Evolutionary conservation across 805 yeast species (phyloP), one percentile per base, ranked within the genome.

Genomic region (Wickerhamiella siamensis): DNA sequence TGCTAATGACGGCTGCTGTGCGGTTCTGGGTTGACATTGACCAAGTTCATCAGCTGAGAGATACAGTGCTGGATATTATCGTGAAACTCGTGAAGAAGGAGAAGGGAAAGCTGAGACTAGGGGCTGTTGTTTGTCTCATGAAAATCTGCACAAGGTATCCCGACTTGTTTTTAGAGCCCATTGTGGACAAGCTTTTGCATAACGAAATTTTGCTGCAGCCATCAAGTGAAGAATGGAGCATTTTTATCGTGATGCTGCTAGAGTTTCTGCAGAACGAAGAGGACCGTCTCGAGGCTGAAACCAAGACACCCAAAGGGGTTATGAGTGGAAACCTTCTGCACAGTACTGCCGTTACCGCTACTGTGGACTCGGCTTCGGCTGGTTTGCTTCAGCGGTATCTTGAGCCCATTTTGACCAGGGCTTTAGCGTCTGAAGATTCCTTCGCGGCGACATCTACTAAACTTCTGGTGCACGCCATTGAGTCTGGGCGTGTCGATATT

Each of bases 131-230:
- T 5, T 24, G 18, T 9, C 19, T 40, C 14, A 35, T 37, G 10
- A 40, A 40, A n/a, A 32, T 40, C 12, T 43, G 46, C 32, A 40
- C 41, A 2, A 18, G 15, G 5, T 33, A 36, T 15, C 46, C 46
- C 12, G 21, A 33, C 12, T 27, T 40, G 12, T 40, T 43, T 18
- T 17, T 40, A 18, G 33, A 21, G 20, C 42, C 42, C 10, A 27
- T 16, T 2, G 38, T 36, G 22, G 32, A 33, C 29, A 32, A 29
- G 2, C 31, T 42, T 14, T 42, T 42, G 15, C 15, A 12, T 5
- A 12, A 15, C 3, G 6, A 24, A 3, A 31, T 43, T 4, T 20
- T 36, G 4, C 20, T 18, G 2, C 10, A 39, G 17, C 22, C 18
- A 10, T 12, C 31, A 19, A 27, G 41, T 2, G 32, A 26, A 4